Conservation (phyloP, 164 flowering plant species). For the Tetrastigma voinierianum region DNA sequence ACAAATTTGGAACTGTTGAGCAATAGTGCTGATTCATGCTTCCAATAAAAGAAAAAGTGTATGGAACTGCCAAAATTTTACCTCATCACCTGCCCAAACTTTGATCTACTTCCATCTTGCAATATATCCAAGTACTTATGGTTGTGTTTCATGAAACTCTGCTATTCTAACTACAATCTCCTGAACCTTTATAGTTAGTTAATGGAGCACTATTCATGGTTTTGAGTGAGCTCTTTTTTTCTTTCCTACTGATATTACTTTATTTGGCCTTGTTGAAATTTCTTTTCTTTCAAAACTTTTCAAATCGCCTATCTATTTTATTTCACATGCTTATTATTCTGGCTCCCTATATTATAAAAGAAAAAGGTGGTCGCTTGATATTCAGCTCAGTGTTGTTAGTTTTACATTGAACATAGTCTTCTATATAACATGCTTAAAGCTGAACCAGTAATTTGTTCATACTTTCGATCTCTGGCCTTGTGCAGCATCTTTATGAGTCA, state of each 20-base stretch:
- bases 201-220: background rate
- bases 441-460: background rate
- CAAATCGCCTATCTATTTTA: too few species aligned
- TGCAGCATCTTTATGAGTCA: conserved; percentile 83
- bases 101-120: background rate
- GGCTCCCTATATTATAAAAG: too few species aligned
- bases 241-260: background rate
- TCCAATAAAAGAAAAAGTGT: too few species aligned
- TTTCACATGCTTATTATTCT: too few species aligned
- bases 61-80: background rate
- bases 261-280: background rate
- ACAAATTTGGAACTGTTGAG: background rate
- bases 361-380: too few species aligned
- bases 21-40: background rate
- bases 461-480: conserved; percentile 1
- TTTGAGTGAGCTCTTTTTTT: background rate
- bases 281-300: too few species aligned
- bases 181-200: too few species aligned
- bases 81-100: background rate
- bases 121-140: too few species aligned
- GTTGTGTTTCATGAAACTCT: too few species aligned
- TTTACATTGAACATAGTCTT: background rate
- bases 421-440: background rate
- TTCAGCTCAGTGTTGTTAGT: background rate
- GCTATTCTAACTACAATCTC: too few species aligned